phyloP scores from a whole-genome alignment of 2,329 filamentous ascomycete species.

The Phialophora expanda region DNA sequence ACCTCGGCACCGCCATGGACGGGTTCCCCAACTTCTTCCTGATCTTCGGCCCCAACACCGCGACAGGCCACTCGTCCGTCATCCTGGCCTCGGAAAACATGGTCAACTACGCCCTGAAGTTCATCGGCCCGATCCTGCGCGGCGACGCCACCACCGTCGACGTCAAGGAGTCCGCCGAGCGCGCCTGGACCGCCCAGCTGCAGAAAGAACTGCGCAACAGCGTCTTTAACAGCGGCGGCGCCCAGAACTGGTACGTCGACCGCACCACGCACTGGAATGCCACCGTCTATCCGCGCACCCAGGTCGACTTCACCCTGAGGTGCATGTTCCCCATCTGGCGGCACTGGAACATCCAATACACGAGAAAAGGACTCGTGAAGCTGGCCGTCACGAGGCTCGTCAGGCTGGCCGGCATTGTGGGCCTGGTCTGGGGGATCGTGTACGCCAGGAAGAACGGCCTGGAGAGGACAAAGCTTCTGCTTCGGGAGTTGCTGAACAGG shows the following conservation, averaged over 20 bases:
- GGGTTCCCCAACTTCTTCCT: slow-evolving; percentile 71
- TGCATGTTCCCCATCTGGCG: slow-evolving; percentile 60
- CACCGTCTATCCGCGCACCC: slow-evolving; percentile 56
- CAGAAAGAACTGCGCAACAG: slow-evolving; percentile 54
- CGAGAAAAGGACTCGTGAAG: slow-evolving; percentile 52
- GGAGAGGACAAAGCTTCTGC: slow-evolving; percentile 9
- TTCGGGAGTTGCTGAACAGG: slow-evolving; percentile 11
- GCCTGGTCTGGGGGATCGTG: slow-evolving; percentile 19
- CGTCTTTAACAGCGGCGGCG: slow-evolving; percentile 56
- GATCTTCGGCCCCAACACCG: slow-evolving; percentile 65
- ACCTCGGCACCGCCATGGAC: slow-evolving; percentile 63
- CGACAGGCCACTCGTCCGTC: slow-evolving; percentile 66
- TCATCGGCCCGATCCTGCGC: slow-evolving; percentile 61
- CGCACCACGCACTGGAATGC: slow-evolving; percentile 57
- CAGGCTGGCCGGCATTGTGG: slow-evolving; percentile 32
- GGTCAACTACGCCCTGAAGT: slow-evolving; percentile 62
- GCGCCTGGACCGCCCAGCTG: slow-evolving; percentile 54
- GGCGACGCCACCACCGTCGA: slow-evolving; percentile 53
- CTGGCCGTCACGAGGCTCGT: slow-evolving; percentile 37
- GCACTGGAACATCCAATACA: slow-evolving; percentile 61
- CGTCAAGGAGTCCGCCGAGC: slow-evolving; percentile 56
- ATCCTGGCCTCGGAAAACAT: slow-evolving; percentile 67
- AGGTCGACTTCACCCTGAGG: slow-evolving; percentile 57
- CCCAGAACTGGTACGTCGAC: slow-evolving; percentile 57
- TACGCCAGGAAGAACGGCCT: slow-evolving; percentile 25